These are phyloP conservation scores for Neolecta irregularis DNA, from an alignment of 1,139 yeast species.

Conservation along the genomic window DNA sequence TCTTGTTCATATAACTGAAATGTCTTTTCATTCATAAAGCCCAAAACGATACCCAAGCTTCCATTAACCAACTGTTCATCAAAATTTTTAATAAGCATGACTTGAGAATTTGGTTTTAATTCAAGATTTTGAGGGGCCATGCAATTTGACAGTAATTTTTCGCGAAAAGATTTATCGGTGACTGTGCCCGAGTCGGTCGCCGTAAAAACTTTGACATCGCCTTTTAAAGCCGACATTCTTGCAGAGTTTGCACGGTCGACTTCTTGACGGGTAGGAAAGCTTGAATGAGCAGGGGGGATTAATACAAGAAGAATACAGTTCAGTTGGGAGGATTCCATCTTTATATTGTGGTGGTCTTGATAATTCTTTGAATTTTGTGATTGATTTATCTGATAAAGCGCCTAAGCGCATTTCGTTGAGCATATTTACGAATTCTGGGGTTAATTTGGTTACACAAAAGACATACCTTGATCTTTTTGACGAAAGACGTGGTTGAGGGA, in stretches of 20 bases:
- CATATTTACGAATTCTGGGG: constrained; percentile 51
- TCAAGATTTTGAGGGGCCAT: constrained; percentile 51
- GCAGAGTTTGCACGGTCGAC: constrained; percentile 63
- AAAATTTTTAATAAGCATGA: constrained; percentile 85
- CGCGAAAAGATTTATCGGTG: constrained; percentile 25
- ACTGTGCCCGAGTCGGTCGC: constrained; percentile 53
- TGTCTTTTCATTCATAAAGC: constrained; percentile 48
- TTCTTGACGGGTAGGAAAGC: constrained; percentile 63
- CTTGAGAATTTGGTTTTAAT: constrained; percentile 77
- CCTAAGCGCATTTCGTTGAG: constrained; percentile 79
- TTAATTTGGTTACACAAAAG: background rate
- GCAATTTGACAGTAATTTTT: constrained; percentile 39
- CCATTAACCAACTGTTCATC: constrained; percentile 87
- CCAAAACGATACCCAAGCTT: constrained; percentile 71
- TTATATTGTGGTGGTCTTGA: constrained; percentile 40
- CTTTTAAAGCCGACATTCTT: constrained; percentile 39
- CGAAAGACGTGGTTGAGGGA: constrained; percentile 72
- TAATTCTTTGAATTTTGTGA: constrained; percentile 39
- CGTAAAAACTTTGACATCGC: constrained; percentile 33
- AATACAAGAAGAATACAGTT: constrained; percentile 26
- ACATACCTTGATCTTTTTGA: constrained; percentile 54
- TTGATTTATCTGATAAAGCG: constrained; percentile 38
- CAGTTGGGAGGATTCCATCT: constrained; percentile 74
- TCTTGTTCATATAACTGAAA: constrained; percentile 22
- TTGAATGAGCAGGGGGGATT: constrained; percentile 2